Conservation (phyloP, 2,329 filamentous ascomycete species). For the Aspergillus sp. region DNA sequence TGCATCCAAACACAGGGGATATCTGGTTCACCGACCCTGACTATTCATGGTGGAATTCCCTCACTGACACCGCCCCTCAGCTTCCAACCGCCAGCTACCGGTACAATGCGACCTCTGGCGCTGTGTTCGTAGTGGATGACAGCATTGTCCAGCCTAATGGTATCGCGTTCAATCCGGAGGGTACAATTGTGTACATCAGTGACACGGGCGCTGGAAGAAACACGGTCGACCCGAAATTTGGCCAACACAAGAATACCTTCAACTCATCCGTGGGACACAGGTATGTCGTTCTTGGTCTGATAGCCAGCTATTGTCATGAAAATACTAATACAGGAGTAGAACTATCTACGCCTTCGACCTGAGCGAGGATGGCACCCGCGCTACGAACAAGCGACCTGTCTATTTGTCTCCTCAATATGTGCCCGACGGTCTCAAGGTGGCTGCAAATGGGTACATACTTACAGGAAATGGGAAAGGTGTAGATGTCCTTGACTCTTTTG, state of each 20-base stretch:
- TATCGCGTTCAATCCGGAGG: constrained; percentile 39
- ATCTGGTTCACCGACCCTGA: constrained; percentile 47
- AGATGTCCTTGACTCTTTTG: constrained; percentile 34
- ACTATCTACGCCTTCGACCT: constrained; percentile 38
- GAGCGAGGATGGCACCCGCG: constrained; percentile 24
- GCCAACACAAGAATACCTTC: constrained; percentile 19
- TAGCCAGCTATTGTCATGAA: too few species aligned
- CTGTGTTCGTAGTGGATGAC: constrained; percentile 36
- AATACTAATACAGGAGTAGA: constrained; percentile 6
- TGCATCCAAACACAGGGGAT: constrained; percentile 39
- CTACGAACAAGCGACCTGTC: constrained; percentile 36
- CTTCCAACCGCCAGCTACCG: constrained; percentile 34
- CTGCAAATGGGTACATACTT: constrained; percentile 35
- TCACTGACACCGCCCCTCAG: constrained; percentile 31
- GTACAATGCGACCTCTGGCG: constrained; percentile 36
- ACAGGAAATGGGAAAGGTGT: constrained; percentile 35
- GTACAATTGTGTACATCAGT: constrained; percentile 40
- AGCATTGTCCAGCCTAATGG: constrained; percentile 40
- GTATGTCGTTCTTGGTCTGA: constrained; percentile 1
- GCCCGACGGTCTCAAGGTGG: constrained; percentile 40
- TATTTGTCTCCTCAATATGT: constrained; percentile 34
- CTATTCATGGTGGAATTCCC: constrained; percentile 31
- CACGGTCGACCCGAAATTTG: constrained; percentile 14
- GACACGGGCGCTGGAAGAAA: constrained; percentile 30
- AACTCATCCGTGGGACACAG: constrained; percentile 22